Conservation (phyloP, 1,284 basidiomycete species). For the Macrocystidia cucumis region DNA sequence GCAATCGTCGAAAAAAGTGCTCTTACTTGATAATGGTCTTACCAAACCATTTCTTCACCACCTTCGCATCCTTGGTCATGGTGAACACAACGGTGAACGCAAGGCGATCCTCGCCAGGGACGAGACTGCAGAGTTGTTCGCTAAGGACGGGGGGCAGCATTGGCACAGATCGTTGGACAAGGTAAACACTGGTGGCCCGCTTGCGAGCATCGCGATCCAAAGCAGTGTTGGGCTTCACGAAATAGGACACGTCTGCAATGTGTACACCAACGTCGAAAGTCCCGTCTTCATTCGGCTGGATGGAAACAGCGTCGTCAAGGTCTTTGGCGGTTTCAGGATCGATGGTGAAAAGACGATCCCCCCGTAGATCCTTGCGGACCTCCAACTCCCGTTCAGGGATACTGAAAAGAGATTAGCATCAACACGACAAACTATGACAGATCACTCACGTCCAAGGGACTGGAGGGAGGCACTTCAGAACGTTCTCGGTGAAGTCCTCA, state of each 20-base stretch:
- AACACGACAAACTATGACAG: slow-evolving; percentile 1
- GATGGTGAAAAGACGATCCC: slow-evolving; percentile 86
- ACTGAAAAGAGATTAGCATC: slow-evolving; percentile 26
- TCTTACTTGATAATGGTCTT: slow-evolving; percentile 83
- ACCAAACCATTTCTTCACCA: slow-evolving; percentile 88
- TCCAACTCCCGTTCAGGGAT: slow-evolving; percentile 91
- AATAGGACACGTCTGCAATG: slow-evolving; percentile 93
- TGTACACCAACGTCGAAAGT: slow-evolving; percentile 91
- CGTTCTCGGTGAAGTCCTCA: slow-evolving; percentile 88
- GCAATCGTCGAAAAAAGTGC: neutral
- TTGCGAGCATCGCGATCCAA: slow-evolving; percentile 97
- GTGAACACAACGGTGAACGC: slow-evolving; percentile 88
- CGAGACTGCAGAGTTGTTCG: slow-evolving; percentile 90
- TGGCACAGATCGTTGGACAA: slow-evolving; percentile 91
- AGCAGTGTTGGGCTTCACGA: slow-evolving; percentile 93
- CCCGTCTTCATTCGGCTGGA: slow-evolving; percentile 85
- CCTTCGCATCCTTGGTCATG: slow-evolving; percentile 75
- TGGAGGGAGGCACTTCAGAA: slow-evolving; percentile 94
- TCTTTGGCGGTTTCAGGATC: slow-evolving; percentile 90
- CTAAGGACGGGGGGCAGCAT: slow-evolving; percentile 92
- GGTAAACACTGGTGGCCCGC: slow-evolving; percentile 93
- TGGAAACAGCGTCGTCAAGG: slow-evolving; percentile 90
- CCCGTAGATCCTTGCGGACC: slow-evolving; percentile 80
- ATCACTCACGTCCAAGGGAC: slow-evolving; percentile 81
- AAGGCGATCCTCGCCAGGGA: slow-evolving; percentile 82